These are phyloP conservation scores for Toxoplasma gondii DNA, from an alignment of 169 alveolate species.

Conservation along the genomic window DNA sequence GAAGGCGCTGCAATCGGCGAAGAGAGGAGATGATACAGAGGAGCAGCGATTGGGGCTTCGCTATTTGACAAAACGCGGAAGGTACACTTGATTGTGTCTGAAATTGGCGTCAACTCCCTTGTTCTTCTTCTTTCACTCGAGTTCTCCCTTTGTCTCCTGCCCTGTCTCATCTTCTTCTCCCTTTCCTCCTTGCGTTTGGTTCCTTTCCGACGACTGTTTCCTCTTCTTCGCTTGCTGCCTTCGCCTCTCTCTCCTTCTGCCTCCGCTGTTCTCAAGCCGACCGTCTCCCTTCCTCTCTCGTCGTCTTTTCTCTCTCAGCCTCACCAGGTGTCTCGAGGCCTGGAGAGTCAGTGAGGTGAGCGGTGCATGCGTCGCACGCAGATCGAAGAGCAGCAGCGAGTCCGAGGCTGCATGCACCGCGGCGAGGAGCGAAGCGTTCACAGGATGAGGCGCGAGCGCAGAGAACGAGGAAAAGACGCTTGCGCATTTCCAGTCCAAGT, in stretches of 20 bases:
- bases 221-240: too few relatives aligned
- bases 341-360: neutral
- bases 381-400: conserved; percentile 27
- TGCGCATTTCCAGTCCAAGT: neutral
- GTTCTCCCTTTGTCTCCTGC: neutral
- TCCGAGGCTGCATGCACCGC: conserved; percentile 44
- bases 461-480: conserved; percentile 40
- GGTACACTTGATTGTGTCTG: too few relatives aligned
- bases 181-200: neutral
- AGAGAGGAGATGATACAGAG: too few relatives aligned
- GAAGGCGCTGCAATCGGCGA: too few relatives aligned
- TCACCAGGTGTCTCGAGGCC: neutral
- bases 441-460: conserved; percentile 44
- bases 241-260: too few relatives aligned
- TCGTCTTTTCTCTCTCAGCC: neutral
- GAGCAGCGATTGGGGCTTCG: too few relatives aligned
- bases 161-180: neutral
- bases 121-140: neutral
- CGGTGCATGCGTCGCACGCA: conserved; percentile 50
- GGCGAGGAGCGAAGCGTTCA: conserved; percentile 34
- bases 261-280: neutral
- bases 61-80: too few relatives aligned
- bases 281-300: neutral
- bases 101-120: too few relatives aligned
- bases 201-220: neutral